Percentiles rank a stretch among this genome's conserved stretches.
Evolutionary conservation across 495 filamentous ascomycete genomes (phyloP).

Genomic region (Venustampulla echinocandica): DNA sequence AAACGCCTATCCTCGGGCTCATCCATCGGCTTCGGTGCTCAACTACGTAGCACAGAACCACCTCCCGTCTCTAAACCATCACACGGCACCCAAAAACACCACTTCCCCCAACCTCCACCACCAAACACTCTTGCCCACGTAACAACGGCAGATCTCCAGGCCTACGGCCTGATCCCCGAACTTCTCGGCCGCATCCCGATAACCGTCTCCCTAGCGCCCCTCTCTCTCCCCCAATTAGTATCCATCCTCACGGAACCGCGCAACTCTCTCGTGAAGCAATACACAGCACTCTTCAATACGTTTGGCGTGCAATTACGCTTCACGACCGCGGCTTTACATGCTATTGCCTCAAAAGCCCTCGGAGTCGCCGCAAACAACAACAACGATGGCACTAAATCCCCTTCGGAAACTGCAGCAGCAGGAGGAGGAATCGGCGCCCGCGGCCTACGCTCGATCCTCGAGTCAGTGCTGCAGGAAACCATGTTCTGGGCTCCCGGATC

Average conservation of each 20-base stretch:
- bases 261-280: slow-evolving; percentile 79
- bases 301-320: slow-evolving; percentile 77
- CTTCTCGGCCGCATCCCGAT: slow-evolving; percentile 85
- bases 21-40: slow-evolving; percentile 85
- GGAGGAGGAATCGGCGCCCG: slow-evolving; percentile 78
- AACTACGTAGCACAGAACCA: slow-evolving; percentile 49
- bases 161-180: slow-evolving; percentile 91
- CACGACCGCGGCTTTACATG: slow-evolving; percentile 67
- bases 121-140: slow-evolving; percentile 74
- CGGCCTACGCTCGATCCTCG: slow-evolving; percentile 81
- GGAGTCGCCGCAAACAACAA: not conserved
- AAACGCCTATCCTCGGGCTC: slow-evolving; percentile 72
- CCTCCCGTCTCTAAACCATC: slow-evolving; percentile 7
- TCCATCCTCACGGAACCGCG: slow-evolving; percentile 87
- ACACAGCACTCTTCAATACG: slow-evolving; percentile 74
- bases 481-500: slow-evolving; percentile 84
- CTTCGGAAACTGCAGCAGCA: not conserved
- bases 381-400: not conserved
- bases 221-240: slow-evolving; percentile 70
- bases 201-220: slow-evolving; percentile 69
- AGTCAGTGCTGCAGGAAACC: slow-evolving; percentile 72
- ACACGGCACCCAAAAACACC: slow-evolving; percentile 30
- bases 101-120: slow-evolving; percentile 58
- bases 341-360: slow-evolving; percentile 64
- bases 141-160: slow-evolving; percentile 75